These are phyloP conservation scores for Fusarium sp. DNA, from an alignment of 2,329 filamentous ascomycete species.

Conservation along the genomic window DNA sequence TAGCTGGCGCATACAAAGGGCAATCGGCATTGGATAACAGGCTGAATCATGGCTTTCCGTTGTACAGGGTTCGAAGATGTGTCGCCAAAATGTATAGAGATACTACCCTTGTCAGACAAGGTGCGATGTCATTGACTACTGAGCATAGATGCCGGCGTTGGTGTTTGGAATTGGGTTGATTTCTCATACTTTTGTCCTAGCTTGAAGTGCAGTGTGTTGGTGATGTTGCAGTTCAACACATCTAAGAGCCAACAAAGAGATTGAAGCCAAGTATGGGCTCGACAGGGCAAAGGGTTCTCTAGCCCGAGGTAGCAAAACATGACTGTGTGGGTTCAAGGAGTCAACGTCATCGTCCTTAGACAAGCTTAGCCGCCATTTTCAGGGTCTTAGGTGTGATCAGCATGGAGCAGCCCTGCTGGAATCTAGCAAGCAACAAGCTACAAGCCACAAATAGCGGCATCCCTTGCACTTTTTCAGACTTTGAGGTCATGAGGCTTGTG, in stretches of 20 bases:
- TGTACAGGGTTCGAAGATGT: not conserved
- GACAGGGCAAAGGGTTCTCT: not conserved
- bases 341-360: conserved; percentile 30
- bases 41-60: not conserved
- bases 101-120: not conserved
- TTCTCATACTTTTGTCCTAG: not conserved
- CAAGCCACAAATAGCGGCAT: not conserved
- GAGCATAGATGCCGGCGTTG: conserved; percentile 15
- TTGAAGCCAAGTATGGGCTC: conserved; percentile 1
- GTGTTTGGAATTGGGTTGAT: conserved; percentile 26
- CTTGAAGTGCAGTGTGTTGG: not conserved
- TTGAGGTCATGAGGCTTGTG: conserved; percentile 13
- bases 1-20: not conserved
- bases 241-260: not conserved
- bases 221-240: not conserved
- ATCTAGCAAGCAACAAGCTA: not conserved
- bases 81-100: not conserved
- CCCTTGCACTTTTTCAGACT: not conserved
- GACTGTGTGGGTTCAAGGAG: conserved; percentile 8
- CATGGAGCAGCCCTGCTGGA: conserved; percentile 9
- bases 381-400: conserved; percentile 18
- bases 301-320: not conserved
- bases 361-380: conserved; percentile 25
- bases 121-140: conserved; percentile 3
- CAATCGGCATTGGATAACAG: not conserved